Conservation (phyloP, 2,329 filamentous ascomycete species). For the Xylariaceae sp. region DNA sequence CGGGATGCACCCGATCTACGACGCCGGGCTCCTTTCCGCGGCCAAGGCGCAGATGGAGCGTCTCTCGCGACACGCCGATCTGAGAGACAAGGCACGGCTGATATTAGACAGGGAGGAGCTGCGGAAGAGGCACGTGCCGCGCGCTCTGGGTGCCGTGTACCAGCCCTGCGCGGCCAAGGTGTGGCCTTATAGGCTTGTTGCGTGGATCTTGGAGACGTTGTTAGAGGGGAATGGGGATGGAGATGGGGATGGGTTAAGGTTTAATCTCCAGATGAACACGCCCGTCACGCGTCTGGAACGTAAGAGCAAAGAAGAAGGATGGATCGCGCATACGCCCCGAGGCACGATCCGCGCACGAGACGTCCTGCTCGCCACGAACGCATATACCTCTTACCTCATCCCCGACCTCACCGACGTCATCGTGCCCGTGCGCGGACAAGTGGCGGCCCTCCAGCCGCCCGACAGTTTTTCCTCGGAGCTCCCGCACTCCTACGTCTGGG, state of each 20-base stretch:
- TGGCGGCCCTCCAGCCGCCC: slow-evolving; percentile 60
- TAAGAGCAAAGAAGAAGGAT: slow-evolving; percentile 30
- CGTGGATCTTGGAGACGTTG: slow-evolving; percentile 61
- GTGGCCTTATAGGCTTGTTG: slow-evolving; percentile 82
- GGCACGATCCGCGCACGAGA: slow-evolving; percentile 58
- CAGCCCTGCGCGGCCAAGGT: slow-evolving; percentile 61
- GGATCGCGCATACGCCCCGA: slow-evolving; percentile 61
- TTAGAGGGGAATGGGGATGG: slow-evolving; percentile 26
- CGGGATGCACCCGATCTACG: slow-evolving; percentile 61
- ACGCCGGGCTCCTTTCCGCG: slow-evolving; percentile 46
- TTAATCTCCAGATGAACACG: slow-evolving; percentile 73
- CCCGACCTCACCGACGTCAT: slow-evolving; percentile 60
- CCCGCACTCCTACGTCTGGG: slow-evolving; percentile 18
- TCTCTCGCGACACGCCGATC: slow-evolving; percentile 50
- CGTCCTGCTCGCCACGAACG: slow-evolving; percentile 78
- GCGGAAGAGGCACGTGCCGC: slow-evolving; percentile 47
- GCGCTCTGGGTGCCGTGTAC: slow-evolving; percentile 57
- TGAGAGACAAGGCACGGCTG: slow-evolving; percentile 44
- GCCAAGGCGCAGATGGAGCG: slow-evolving; percentile 45
- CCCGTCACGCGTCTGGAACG: slow-evolving; percentile 47
- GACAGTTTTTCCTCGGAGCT: slow-evolving; percentile 15
- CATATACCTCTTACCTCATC: slow-evolving; percentile 71
- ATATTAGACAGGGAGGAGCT: slow-evolving; percentile 38
- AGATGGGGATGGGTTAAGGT: slow-evolving; percentile 20
- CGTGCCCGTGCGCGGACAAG: slow-evolving; percentile 66